phyloP scores from a whole-genome alignment of 2,329 filamentous ascomycete genomes.

The Onygena corvina region DNA sequence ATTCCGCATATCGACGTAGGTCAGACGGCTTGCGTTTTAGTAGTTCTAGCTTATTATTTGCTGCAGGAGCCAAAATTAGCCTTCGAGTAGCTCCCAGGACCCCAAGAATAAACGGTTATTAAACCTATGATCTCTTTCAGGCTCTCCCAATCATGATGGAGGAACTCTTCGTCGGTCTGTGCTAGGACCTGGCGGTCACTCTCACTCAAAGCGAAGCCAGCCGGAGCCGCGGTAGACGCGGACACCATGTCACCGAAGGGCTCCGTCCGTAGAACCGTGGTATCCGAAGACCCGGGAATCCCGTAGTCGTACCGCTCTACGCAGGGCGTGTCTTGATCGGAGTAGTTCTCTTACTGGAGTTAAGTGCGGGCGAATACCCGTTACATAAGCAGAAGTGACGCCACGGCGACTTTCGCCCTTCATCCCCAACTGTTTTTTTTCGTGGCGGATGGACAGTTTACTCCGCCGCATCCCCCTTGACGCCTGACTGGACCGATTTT shows the following conservation, averaged over 20 bases:
- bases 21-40: constrained; percentile 49
- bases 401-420: not conserved
- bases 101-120: constrained; percentile 16
- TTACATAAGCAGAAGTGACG: constrained; percentile 1
- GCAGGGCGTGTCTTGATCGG: too few species aligned
- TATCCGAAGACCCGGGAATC: too few species aligned
- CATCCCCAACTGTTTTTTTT: constrained; percentile 1
- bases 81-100: too few species aligned
- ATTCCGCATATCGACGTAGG: constrained; percentile 47
- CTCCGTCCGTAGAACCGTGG: too few species aligned
- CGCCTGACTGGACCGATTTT: not conserved
- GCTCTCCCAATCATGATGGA: constrained; percentile 42
- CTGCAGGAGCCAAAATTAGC: constrained; percentile 19
- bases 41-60: constrained; percentile 42
- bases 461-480: not conserved
- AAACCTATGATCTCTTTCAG: constrained; percentile 42
- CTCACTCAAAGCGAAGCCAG: constrained; percentile 39
- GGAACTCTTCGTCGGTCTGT: constrained; percentile 42
- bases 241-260: not conserved
- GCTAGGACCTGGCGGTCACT: constrained; percentile 39
- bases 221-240: not conserved
- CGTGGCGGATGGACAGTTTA: not conserved
- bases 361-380: too few species aligned
- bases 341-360: too few species aligned
- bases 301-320: too few species aligned